These are phyloP conservation scores for Lentinus tigrinus DNA, from an alignment of 768 basidiomycete genomes.

Conservation along the genomic window DNA sequence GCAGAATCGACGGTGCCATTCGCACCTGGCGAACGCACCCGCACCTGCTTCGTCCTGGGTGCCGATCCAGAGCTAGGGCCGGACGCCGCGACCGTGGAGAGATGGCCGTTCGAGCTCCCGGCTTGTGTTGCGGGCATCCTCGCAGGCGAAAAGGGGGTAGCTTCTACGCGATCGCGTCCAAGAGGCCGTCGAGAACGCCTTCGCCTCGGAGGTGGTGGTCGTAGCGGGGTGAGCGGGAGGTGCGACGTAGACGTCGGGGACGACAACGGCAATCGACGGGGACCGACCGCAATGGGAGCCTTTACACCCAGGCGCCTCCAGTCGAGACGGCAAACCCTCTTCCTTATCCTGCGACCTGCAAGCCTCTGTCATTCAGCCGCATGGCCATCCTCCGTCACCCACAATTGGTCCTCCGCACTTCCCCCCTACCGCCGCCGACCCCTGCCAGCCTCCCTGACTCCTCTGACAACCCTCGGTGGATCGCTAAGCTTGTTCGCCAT, in stretches of 20 bases:
- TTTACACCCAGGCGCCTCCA: constrained; percentile 9
- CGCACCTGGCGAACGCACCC: constrained; percentile 10
- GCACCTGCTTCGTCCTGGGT: constrained; percentile 13
- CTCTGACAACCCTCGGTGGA: neutral
- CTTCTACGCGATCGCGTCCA: neutral
- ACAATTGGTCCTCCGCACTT: neutral
- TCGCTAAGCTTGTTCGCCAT: constrained; percentile 3
- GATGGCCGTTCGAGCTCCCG: constrained; percentile 11
- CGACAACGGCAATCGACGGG: constrained; percentile 10
- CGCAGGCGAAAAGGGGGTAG: neutral
- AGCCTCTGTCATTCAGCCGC: constrained; percentile 14
- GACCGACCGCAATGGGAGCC: constrained; percentile 7
- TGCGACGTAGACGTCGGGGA: constrained; percentile 9
- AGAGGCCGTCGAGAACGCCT: neutral
- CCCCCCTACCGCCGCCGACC: neutral
- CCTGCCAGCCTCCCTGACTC: neutral
- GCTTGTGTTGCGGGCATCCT: constrained; percentile 14
- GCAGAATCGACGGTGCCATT: constrained; percentile 2
- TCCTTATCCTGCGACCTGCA: constrained; percentile 1
- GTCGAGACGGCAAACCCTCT: constrained; percentile 2
- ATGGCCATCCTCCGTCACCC: constrained; percentile 4
- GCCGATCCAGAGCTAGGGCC: constrained; percentile 8
- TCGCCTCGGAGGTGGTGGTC: neutral
- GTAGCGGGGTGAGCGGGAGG: neutral
- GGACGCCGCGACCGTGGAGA: constrained; percentile 6